Conservation (phyloP, 2,329 filamentous ascomycete species). For the Shiraia bambusicola region DNA sequence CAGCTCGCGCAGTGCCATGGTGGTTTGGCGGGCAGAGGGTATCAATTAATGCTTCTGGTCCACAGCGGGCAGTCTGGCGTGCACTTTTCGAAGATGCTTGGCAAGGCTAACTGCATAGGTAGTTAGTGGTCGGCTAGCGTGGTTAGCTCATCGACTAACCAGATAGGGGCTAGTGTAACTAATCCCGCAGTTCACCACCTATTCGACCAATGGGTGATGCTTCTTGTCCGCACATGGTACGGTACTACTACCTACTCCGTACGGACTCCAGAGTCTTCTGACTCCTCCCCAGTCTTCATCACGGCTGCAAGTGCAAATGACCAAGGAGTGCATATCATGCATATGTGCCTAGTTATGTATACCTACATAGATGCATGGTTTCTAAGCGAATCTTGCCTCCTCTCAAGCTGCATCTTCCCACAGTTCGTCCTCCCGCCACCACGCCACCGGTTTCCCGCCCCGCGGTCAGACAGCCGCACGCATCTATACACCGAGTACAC, state of each 20-base stretch:
- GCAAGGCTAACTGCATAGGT: conserved; percentile 7
- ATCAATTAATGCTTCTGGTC: conserved; percentile 3
- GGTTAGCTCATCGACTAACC: too few species aligned
- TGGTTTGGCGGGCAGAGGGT: conserved; percentile 11
- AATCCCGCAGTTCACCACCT: conserved; percentile 2
- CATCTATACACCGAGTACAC: too few species aligned
- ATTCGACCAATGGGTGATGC: conserved; percentile 12
- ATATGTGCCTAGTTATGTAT: too few species aligned
- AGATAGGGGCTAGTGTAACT: too few species aligned
- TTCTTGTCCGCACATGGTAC: conserved; percentile 11
- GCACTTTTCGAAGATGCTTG: conserved; percentile 18
- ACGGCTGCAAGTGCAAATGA: too few species aligned
- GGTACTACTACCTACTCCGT: too few species aligned
- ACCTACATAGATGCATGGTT: background rate
- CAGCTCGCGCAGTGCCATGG: conserved; percentile 44
- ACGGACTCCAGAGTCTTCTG: too few species aligned
- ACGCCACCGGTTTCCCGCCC: background rate
- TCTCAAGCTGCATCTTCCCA: background rate
- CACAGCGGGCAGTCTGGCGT: conserved; percentile 4
- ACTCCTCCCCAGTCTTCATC: conserved; percentile 3
- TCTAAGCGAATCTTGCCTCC: conserved; percentile 6
- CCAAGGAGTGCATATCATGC: too few species aligned
- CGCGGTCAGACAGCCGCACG: background rate
- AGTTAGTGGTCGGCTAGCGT: conserved; percentile 18
- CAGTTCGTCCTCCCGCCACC: background rate